Evolutionary conservation across 1,139 yeast species (phyloP), one percentile per base, ranked within the genome.

Genomic region (Scheffersomyces segobiensis): DNA sequence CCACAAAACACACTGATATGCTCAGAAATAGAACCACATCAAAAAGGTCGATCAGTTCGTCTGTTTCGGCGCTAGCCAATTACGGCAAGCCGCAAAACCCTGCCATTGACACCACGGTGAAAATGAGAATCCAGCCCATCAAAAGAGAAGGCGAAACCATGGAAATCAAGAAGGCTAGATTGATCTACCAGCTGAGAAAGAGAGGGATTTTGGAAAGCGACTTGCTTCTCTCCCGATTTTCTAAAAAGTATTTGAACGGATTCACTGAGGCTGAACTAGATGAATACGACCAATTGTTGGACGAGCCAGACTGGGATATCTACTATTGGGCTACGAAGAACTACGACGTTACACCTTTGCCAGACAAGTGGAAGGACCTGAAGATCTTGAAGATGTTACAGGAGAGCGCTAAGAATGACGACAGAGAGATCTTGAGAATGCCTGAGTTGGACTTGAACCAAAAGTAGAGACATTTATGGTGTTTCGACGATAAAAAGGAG

Each of bases 271-370:
- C 80, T 57, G 90, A 92, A 73, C 78, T 96, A 63, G 89, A 87
- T 57, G 98, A 95, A 74, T 95, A 91, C 72, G 98, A 95, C 70
- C 73, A 82, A 63, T 77, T 95, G 59, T 81, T 95, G 70, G 97
- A 96, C 72, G 97, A 93, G 74, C 86, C 95, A 18, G 99, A 95
- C 73, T 96, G 99, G 99, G 99, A 95, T 71, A 93, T 95, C 62
- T 96, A 92, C 74, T 95, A 95, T 77, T 95, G 99, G 98, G 97
- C 97, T 24, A 92, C 98, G 7, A 84, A 85, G 66, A 91, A 91
- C 74, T 90, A 80, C 67, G 87, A 85, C 49, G 86, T 88, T 24
- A 90, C 93, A 56, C 97, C 97, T 18, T 80, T 93, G 63, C 98
- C 98, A 6, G 93, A 90, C 53, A 83, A 83, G 67, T 93, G 97